Evolutionary conservation across 768 basidiomycete species (phyloP).

Genomic region (Termitomyces sp.): DNA sequence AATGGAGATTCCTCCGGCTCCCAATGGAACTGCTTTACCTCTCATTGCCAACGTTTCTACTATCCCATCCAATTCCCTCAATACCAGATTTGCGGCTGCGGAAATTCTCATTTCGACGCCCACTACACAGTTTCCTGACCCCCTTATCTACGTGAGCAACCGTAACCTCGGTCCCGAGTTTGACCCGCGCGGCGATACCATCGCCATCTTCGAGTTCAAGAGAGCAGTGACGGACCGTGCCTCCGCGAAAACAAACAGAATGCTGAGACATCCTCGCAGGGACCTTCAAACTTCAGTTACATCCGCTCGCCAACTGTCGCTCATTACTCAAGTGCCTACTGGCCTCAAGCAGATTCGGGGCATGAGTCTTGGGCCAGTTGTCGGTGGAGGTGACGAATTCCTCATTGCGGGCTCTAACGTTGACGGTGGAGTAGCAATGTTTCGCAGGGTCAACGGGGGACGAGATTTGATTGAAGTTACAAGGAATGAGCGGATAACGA

Average conservation of each 20-base stretch:
- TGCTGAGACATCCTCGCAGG: constrained; percentile 6
- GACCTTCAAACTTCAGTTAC: background rate
- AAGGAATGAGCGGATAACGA: constrained; percentile 39
- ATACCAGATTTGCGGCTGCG: constrained; percentile 39
- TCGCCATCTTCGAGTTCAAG: constrained; percentile 46
- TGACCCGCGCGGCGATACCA: constrained; percentile 49
- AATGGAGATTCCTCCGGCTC: constrained; percentile 40
- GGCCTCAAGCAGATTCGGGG: constrained; percentile 50
- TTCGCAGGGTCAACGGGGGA: constrained; percentile 49
- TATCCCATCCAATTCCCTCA: constrained; percentile 32
- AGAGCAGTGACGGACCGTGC: constrained; percentile 7
- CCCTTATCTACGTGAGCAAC: constrained; percentile 52
- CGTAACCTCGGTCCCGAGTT: constrained; percentile 41
- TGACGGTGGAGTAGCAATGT: constrained; percentile 53
- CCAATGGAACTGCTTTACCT: constrained; percentile 39
- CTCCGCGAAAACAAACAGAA: constrained; percentile 14
- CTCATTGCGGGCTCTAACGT: constrained; percentile 47
- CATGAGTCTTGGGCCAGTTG: constrained; percentile 41
- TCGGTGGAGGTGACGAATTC: constrained; percentile 36
- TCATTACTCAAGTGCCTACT: constrained; percentile 47
- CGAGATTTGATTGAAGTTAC: constrained; percentile 45
- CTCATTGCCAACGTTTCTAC: constrained; percentile 42
- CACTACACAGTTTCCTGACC: constrained; percentile 33
- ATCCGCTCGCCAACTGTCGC: constrained; percentile 18
- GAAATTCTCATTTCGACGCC: constrained; percentile 48